Percentiles rank a stretch among this genome's conserved stretches.
Evolutionary conservation across 768 basidiomycete genomes (phyloP).

Genomic region (Tulasnella sp.): DNA sequence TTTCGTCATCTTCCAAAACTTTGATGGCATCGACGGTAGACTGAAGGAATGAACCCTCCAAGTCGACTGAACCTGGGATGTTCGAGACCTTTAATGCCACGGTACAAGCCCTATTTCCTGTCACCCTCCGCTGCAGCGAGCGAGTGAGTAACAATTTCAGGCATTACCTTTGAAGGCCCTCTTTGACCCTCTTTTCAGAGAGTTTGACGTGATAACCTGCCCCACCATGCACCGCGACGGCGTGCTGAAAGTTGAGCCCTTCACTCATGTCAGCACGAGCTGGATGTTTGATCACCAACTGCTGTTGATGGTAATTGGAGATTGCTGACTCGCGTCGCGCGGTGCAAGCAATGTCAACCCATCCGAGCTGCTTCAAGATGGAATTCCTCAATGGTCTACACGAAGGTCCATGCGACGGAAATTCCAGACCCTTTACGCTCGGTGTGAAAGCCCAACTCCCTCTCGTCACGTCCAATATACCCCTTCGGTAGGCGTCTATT

Average conservation of each 20-base stretch:
- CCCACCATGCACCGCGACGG: neutral
- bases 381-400: neutral
- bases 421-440: constrained; percentile 1
- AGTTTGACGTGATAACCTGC: neutral
- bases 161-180: neutral
- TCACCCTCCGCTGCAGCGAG: neutral
- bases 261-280: neutral
- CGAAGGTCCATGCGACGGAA: neutral
- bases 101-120: neutral
- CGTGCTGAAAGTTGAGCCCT: neutral
- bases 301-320: neutral
- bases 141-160: neutral
- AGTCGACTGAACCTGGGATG: neutral
- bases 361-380: neutral
- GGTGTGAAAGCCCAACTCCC: neutral
- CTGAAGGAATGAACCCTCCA: neutral
- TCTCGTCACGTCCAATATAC: neutral
- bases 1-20: neutral
- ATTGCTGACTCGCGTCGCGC: neutral
- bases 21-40: neutral
- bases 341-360: neutral
- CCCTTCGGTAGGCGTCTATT: neutral
- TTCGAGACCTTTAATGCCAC: neutral
- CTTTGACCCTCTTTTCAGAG: neutral
- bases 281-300: neutral